Percentiles rank a stretch among this genome's conserved stretches.
Evolutionary conservation across 2,329 filamentous ascomycete species (phyloP).

Genomic region (Fusarium tupiense): DNA sequence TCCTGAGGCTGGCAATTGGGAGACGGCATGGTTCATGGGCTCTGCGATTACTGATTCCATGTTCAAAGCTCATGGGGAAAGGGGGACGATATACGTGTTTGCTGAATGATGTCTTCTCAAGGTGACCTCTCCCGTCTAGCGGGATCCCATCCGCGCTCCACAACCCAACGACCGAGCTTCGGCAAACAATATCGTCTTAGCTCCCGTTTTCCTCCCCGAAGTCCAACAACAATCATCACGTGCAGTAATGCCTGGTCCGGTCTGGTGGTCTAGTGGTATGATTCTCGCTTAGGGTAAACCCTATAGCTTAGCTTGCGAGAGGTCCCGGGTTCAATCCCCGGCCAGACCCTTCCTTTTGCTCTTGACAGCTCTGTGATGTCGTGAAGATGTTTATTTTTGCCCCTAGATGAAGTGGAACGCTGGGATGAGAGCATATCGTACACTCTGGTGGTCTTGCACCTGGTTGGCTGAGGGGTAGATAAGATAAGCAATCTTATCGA

Average conservation of each 20-base stretch:
- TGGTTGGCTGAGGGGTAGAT: not conserved
- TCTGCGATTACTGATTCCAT: not conserved
- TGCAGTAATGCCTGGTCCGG: conserved; percentile 29
- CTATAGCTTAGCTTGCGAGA: conserved; percentile 52
- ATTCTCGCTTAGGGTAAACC: conserved; percentile 73
- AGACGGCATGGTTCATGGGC: not conserved
- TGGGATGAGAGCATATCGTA: not conserved
- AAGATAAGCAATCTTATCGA: not conserved
- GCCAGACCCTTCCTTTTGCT: conserved; percentile 53
- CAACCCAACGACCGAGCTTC: not conserved
- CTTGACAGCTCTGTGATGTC: accelerated
- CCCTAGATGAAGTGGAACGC: not conserved
- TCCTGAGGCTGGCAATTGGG: accelerated
- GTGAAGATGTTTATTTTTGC: accelerated
- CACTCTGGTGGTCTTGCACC: not conserved
- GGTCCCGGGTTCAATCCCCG: conserved; percentile 59
- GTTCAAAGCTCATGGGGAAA: not conserved
- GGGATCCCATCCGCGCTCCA: not conserved
- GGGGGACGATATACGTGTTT: accelerated
- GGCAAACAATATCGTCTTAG: not conserved
- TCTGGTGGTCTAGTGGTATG: conserved; percentile 74
- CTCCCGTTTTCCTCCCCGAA: accelerated
- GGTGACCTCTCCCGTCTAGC: not conserved
- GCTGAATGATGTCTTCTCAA: too few species aligned
- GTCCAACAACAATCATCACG: not conserved